Evolutionary conservation across 1,284 basidiomycete species (phyloP), one percentile per base, ranked within the genome.

Genomic region (Sanghuangporus weigelae): DNA sequence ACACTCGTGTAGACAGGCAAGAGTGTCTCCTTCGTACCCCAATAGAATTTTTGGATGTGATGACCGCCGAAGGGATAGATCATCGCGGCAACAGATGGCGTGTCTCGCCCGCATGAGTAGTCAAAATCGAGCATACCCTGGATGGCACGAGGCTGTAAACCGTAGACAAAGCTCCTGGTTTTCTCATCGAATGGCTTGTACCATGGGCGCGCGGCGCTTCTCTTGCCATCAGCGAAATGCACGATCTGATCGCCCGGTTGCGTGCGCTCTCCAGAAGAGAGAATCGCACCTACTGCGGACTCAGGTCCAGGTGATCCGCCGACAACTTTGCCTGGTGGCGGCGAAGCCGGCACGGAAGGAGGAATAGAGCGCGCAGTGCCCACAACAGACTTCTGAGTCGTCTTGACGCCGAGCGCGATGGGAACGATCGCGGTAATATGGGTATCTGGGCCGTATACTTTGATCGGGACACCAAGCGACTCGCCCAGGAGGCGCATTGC

Each of bases 41-140:
- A 99, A 85, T 99, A 96, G 85, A 98, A 97, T 84, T 99, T 99
- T 79, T 99, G 96, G 77, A 98, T 97, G 81, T 98, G 96, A 80
- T 98, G 96, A 39, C 96, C 96, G 75, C 96, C 96, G 79, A 99
- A 99, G 74, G 97, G 97, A 78, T 99, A 99, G 77, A 99, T 98
- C 96, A 99, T 99, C 62, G 97, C 96, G 46, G 96, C 96, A 68
- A 99, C 96, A 61, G 90, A 94, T 56, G 96, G 96, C n/a, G 89
- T 85, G 67, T 85, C 78, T 68, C 97, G 93, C 39, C 96, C 96
- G 77, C 97, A 99, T 16, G 94, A 95, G 80, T 91, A 99, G 83
- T 99, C 96, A 72, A 99, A 99, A 85, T 99, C 96, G 70, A 99
- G 91, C 97, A 99, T 99, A 73, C 96, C 96, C 79, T 99, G 97